Base-by-base conservation (phyloP, 2,329 filamentous ascomycete species). In the Pseudocercospora fijiensis region DNA sequence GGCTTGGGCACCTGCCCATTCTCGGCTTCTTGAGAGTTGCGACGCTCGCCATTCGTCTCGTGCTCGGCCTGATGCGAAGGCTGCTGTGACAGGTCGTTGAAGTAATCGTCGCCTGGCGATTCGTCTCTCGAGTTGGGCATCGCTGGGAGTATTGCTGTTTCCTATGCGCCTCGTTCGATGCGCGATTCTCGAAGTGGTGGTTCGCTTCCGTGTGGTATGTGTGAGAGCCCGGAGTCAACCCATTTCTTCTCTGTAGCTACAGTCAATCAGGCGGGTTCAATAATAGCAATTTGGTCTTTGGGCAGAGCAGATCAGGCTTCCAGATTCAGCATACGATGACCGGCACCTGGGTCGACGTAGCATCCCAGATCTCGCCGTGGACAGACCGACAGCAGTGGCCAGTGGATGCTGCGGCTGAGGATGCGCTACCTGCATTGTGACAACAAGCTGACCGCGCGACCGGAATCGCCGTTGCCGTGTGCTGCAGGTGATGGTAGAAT, bases 61-160 rank as follows among this genome's bases (percentile, higher is more conserved):
- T 80, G 79, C 61, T 76, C 73, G 60, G 76, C 24, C 65, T 30
- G 69, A 66, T 62, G 74, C 20, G 67, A 73, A 70, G 76, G 76
- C 71, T 82, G 82, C 57, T 79, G 79, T 4, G 81, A 80, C 52
- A 84, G 78, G 65, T 86, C 82, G 75, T 86, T 86, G 78, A 86
- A 86, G 76, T 82, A 86, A 67, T 81, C 80, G 13, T 74, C 72
- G 57, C 65, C 66, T 1, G 71, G 70, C 56, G 69, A 71, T 22
- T 65, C 60, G 30, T 69, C 67, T 51, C 63, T 63, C 28, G 65
- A 63, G 33, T 63, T 68, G 22, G 68, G 52, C 71, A 73, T 73
- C 49, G 43, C 51, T 18, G 28, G 8, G 27, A 37, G 16, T 37
- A 28, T 6, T 13, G 45, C 45, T 30, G 22, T 41, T n/a, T 22